These are phyloP conservation scores for Ophiostoma pallidulum DNA, from an alignment of 2,329 filamentous ascomycete species.

Conservation along the genomic window DNA sequence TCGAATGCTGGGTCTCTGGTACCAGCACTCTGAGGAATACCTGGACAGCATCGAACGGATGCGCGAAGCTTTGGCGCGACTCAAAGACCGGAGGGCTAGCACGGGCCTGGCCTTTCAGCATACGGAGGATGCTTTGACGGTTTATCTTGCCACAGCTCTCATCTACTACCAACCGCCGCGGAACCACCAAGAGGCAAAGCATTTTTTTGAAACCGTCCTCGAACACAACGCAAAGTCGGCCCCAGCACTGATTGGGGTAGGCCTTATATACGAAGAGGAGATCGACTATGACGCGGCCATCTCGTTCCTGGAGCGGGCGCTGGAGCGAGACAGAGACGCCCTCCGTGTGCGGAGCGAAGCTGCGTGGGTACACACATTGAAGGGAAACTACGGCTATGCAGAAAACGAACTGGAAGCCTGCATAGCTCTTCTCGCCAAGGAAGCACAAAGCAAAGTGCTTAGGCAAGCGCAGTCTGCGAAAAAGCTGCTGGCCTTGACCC, in stretches of 20 bases:
- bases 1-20: slow-evolving; percentile 74
- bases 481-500: slow-evolving; percentile 73
- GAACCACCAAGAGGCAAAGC: slow-evolving; percentile 79
- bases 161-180: slow-evolving; percentile 85
- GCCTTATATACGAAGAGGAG: slow-evolving; percentile 86
- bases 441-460: slow-evolving; percentile 33
- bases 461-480: slow-evolving; percentile 36
- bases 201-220: slow-evolving; percentile 76
- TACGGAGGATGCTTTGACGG: slow-evolving; percentile 62
- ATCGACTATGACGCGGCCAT: slow-evolving; percentile 78
- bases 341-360: slow-evolving; percentile 74
- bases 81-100: slow-evolving; percentile 51
- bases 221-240: slow-evolving; percentile 67
- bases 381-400: slow-evolving; percentile 62
- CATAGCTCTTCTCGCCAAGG: slow-evolving; percentile 53
- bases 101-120: slow-evolving; percentile 62
- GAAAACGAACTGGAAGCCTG: slow-evolving; percentile 61
- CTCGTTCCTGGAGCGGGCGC: slow-evolving; percentile 67
- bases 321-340: slow-evolving; percentile 63
- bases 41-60: slow-evolving; percentile 71
- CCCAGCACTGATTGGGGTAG: slow-evolving; percentile 76
- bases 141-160: slow-evolving; percentile 74
- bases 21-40: slow-evolving; percentile 75
- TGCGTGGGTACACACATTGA: slow-evolving; percentile 84
- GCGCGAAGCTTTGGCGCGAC: slow-evolving; percentile 58